phyloP scores from a whole-genome alignment of 495 filamentous ascomycete species.

The Penicillium taxi region DNA sequence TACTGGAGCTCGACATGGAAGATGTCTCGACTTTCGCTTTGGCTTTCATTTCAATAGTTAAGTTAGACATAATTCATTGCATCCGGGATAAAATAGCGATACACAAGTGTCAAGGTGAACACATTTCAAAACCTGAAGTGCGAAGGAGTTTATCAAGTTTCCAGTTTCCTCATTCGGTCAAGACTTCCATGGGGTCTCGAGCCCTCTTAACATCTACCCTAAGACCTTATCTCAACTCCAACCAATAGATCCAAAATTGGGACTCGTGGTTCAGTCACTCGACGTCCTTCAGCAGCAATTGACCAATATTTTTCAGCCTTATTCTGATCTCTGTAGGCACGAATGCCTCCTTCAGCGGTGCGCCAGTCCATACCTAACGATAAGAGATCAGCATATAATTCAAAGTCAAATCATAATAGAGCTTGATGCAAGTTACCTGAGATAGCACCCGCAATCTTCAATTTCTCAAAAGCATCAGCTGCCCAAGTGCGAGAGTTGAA shows the following conservation, averaged over 20 bases:
- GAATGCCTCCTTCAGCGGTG: constrained; percentile 2
- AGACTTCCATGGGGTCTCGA: background rate
- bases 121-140: too few species aligned
- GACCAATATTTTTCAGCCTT: background rate
- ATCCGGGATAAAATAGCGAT: too few species aligned
- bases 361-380: constrained; percentile 3
- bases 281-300: background rate
- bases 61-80: constrained; percentile 1
- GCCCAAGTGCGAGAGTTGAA: constrained; percentile 3
- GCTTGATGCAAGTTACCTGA: too few species aligned
- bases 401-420: too few species aligned
- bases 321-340: constrained; percentile 1
- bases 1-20: constrained; percentile 6
- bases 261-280: background rate
- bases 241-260: constrained; percentile 4
- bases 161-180: background rate
- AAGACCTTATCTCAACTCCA: background rate
- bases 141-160: too few species aligned
- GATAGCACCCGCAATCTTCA: background rate
- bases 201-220: background rate
- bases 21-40: constrained; percentile 6
- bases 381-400: too few species aligned
- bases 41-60: constrained; percentile 3
- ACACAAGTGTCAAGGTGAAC: too few species aligned
- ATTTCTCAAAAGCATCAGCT: background rate